Evolutionary conservation across 2,329 filamentous ascomycete species (phyloP), one percentile per base, ranked within the genome.

Genomic region (Torrubiella hemipterigena): DNA sequence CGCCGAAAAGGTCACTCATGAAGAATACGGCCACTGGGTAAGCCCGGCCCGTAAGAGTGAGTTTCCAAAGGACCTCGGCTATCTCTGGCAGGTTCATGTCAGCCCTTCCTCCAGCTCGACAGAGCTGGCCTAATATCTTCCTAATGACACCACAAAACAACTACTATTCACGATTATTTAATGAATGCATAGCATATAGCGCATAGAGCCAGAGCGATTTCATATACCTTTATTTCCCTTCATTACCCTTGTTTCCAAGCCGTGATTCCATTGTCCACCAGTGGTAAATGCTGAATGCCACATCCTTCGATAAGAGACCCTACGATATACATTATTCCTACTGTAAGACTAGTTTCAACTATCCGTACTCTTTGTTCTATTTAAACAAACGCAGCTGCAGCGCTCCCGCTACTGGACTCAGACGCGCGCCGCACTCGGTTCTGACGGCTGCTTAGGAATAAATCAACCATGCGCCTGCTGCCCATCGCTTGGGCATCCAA

Each of bases 391-490:
- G n/a, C n/a, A n/a, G n/a, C n/a, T n/a, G n/a, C n/a, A n/a, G n/a
- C n/a, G n/a, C 21, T 23, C 21, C 21, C 8, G 17, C 17, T 7
- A n/a, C 12, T 5, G 35, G 18, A 58, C 14, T 58, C n/a, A n/a
- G n/a, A n/a, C n/a, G n/a, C n/a, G n/a, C 52, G 49, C 45, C 6
- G 47, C 50, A 35, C 42, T 49, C 4, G 47, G 37, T 48, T 61
- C 12, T 61, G 55, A 13, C 67, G 56, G 28, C 59, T 67, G 36
- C 54, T 69, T 17, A 73, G 49, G 42, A 73, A 72, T 29, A 64
- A 36, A 31, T 73, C 67, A 7, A 73, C 67, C 62, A 73, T 70
- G 25, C 54, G 54, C 45, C 61, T 61, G 41, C 65, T 66, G 3
- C 62, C 62, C 36, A 59, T 46, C 0, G 46, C 47, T 35, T 61